A percentile compares a stretch with the other conserved stretches of the same genome.
These are phyloP conservation scores for Cryoendolithus antarcticus DNA, from an alignment of 2,329 filamentous ascomycete genomes.

Conservation along the genomic window DNA sequence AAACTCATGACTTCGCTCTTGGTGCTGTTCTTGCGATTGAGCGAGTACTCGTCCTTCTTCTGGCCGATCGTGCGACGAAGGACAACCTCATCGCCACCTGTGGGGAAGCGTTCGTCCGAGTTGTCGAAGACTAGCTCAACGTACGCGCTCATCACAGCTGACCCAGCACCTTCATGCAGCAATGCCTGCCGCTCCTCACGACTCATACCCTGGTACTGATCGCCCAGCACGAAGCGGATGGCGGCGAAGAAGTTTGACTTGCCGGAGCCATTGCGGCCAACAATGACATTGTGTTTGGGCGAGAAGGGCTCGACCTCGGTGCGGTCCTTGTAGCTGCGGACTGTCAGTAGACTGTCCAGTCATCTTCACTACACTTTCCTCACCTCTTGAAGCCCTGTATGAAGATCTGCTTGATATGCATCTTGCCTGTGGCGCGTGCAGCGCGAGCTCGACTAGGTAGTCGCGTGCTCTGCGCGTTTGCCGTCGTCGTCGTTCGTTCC, in stretches of 20 bases:
- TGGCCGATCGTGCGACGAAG: conserved; percentile 87
- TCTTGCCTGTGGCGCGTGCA: conserved; percentile 24
- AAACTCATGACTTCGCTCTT: conserved; percentile 92
- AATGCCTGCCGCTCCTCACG: conserved; percentile 91
- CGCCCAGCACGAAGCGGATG: conserved; percentile 94
- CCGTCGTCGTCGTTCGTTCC: too few relatives aligned
- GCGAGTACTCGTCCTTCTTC: conserved; percentile 97
- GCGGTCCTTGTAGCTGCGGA: conserved; percentile 89
- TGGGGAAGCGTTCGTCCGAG: conserved; percentile 86
- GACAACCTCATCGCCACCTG: conserved; percentile 79
- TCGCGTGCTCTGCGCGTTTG: too few relatives aligned
- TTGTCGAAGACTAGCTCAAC: conserved; percentile 99
- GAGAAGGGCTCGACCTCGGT: conserved; percentile 98
- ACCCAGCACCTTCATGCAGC: conserved; percentile 95
- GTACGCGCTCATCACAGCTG: conserved; percentile 97
- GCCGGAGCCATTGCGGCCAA: conserved; percentile 96
- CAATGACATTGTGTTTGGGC: conserved; percentile 93
- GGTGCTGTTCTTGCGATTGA: conserved; percentile 92
- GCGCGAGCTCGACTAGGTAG: too few relatives aligned
- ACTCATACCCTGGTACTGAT: conserved; percentile 83
- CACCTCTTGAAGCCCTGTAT: conserved; percentile 99
- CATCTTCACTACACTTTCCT: conserved; percentile 10
- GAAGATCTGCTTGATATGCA: conserved; percentile 99
- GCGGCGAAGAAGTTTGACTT: conserved; percentile 99
- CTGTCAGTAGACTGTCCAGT: conserved; percentile 9